Evolutionary conservation across 495 filamentous ascomycete species (phyloP).

Genomic region (Stereocaulon alpinum): DNA sequence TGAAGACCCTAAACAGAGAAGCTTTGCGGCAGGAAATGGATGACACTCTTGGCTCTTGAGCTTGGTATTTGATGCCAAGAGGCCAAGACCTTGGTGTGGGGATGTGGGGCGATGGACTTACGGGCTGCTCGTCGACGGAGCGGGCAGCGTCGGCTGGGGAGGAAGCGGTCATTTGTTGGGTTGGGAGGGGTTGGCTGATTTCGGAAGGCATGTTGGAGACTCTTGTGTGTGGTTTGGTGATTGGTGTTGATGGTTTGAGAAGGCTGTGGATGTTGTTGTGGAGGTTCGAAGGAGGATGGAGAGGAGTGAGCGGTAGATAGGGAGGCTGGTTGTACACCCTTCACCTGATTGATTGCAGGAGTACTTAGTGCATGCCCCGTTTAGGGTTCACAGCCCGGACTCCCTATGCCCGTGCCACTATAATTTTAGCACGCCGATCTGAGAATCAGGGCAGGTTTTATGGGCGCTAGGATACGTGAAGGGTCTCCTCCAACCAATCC

Average conservation of each 20-base stretch:
- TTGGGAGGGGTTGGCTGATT: constrained; percentile 5
- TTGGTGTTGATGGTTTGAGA: neutral
- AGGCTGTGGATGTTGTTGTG: neutral
- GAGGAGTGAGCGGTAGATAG: neutral
- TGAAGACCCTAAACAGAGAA: neutral
- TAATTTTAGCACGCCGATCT: neutral
- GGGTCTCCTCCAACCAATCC: neutral
- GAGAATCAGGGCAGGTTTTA: neutral
- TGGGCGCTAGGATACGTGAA: neutral
- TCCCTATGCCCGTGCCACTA: neutral
- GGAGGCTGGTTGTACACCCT: neutral
- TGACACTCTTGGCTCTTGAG: neutral
- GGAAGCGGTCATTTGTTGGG: constrained; percentile 10
- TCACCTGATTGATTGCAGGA: neutral
- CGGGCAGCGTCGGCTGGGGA: neutral
- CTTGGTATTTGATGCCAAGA: neutral
- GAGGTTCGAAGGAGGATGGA: neutral
- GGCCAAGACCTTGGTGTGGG: neutral
- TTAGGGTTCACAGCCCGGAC: no score
- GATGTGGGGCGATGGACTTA: neutral
- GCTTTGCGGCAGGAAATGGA: neutral
- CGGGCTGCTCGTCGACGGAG: constrained; percentile 4
- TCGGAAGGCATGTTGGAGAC: constrained; percentile 4
- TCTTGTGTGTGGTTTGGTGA: neutral
- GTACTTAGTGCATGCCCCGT: neutral